These are phyloP conservation scores for Euphorbia celastroides DNA, from an alignment of 441 rosid genomes.

Conservation along the genomic window DNA sequence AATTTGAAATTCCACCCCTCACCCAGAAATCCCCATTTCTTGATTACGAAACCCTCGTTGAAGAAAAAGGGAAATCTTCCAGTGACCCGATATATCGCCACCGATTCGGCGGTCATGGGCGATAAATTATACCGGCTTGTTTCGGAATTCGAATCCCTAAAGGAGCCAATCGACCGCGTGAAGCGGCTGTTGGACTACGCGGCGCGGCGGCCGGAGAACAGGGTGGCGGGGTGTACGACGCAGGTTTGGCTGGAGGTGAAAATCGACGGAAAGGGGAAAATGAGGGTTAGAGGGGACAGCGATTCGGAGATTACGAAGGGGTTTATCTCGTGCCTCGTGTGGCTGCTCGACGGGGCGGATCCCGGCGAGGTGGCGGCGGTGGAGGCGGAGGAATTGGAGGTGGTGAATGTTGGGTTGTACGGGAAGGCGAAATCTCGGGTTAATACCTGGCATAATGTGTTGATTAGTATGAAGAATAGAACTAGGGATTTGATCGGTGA, in stretches of 20 bases:
- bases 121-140: constrained; percentile 48
- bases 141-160: constrained; percentile 58
- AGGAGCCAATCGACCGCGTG: constrained; percentile 72
- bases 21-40: background rate
- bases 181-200: constrained; percentile 75
- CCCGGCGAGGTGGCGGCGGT: constrained; percentile 70
- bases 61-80: background rate
- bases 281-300: constrained; percentile 71
- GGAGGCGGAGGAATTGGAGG: constrained; percentile 20
- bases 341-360: constrained; percentile 68
- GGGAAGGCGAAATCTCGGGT: constrained; percentile 41
- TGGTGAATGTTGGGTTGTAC: constrained; percentile 17
- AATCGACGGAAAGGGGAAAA: constrained; percentile 46
- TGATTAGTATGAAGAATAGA: constrained; percentile 57
- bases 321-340: constrained; percentile 64
- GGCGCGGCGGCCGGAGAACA: constrained; percentile 41
- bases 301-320: constrained; percentile 88
- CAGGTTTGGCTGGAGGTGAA: constrained; percentile 72
- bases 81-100: constrained; percentile 6
- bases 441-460: constrained; percentile 83
- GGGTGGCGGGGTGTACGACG: constrained; percentile 79
- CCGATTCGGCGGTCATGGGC: constrained; percentile 9
- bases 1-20: background rate
- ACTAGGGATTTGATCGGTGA: constrained; percentile 35
- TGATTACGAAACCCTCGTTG: background rate